Conservation (phyloP, 164 flowering plant genomes). For the Macadamia tetraphylla region DNA sequence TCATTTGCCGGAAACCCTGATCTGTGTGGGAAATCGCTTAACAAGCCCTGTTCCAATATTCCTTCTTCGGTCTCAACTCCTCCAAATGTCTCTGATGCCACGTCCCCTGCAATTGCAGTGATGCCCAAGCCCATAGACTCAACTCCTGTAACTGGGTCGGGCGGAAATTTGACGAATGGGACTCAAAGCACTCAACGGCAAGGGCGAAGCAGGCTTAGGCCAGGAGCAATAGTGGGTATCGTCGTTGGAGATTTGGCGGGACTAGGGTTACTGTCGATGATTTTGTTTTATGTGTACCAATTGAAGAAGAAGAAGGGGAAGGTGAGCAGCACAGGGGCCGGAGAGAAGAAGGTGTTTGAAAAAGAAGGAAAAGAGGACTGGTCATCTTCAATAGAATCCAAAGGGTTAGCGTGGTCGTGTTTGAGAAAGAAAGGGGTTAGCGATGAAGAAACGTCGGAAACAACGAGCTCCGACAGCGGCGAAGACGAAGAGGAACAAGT, state of each 20-base stretch:
- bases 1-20: constrained; percentile 51
- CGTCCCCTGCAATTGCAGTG: constrained; percentile 61
- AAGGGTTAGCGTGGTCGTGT: constrained; percentile 34
- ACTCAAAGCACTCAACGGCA: constrained; percentile 5
- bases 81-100: constrained; percentile 37
- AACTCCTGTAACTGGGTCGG: constrained; percentile 9
- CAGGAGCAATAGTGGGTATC: constrained; percentile 47
- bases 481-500: constrained; percentile 9
- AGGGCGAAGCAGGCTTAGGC: constrained; percentile 31
- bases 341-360: constrained; percentile 12
- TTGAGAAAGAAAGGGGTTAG: constrained; percentile 17
- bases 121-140: constrained; percentile 41
- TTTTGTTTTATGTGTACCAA: constrained; percentile 47
- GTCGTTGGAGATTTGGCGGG: constrained; percentile 63
- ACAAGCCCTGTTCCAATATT: constrained; percentile 41
- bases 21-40: constrained; percentile 77
- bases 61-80: constrained; percentile 50
- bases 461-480: constrained; percentile 19
- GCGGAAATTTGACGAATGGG: constrained; percentile 3
- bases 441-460: constrained; percentile 41
- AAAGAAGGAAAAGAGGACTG: constrained; percentile 1
- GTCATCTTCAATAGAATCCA: constrained; percentile 10
- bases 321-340: constrained; percentile 13
- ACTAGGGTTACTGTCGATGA: constrained; percentile 36
- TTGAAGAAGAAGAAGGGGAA: constrained; percentile 8